phyloP scores from a whole-genome alignment of 805 yeast genomes.

The Yarrowia divulgata region DNA sequence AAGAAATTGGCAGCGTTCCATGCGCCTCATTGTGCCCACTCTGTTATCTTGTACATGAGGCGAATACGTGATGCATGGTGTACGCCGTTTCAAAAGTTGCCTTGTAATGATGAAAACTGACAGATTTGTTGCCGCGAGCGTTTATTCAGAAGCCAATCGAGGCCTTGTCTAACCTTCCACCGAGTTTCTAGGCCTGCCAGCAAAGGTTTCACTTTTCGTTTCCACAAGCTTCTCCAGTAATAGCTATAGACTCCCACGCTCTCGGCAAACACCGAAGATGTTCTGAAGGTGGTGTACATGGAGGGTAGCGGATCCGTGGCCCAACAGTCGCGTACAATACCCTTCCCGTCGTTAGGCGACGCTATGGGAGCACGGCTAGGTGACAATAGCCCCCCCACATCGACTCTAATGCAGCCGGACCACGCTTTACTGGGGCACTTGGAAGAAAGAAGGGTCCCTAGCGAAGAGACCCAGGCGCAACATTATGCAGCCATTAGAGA shows the following conservation, averaged over 20 bases:
- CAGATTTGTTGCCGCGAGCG: conserved; percentile 1
- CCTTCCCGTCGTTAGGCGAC: neutral
- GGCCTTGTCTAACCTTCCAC: neutral
- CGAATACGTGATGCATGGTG: neutral
- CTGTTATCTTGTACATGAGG: no score
- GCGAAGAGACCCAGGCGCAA: neutral
- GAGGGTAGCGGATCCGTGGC: no score
- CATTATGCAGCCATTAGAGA: conserved; percentile 12
- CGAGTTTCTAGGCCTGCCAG: conserved; percentile 5
- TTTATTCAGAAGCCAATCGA: neutral
- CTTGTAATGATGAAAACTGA: neutral
- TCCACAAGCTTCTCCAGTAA: neutral
- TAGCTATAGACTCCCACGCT: neutral
- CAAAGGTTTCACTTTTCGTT: neutral
- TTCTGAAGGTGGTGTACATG: neutral
- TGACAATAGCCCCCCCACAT: neutral
- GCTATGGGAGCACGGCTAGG: neutral
- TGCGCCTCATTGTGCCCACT: no score
- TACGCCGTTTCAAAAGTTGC: neutral
- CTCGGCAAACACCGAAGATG: neutral
- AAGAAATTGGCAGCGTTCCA: no score
- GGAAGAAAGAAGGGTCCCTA: neutral
- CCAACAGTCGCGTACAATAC: neutral
- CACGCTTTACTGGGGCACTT: neutral
- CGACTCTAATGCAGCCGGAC: neutral